Evolutionary conservation across 352 stramenopile species (phyloP).

Genomic region (Phytopythium chamaehyphon): DNA sequence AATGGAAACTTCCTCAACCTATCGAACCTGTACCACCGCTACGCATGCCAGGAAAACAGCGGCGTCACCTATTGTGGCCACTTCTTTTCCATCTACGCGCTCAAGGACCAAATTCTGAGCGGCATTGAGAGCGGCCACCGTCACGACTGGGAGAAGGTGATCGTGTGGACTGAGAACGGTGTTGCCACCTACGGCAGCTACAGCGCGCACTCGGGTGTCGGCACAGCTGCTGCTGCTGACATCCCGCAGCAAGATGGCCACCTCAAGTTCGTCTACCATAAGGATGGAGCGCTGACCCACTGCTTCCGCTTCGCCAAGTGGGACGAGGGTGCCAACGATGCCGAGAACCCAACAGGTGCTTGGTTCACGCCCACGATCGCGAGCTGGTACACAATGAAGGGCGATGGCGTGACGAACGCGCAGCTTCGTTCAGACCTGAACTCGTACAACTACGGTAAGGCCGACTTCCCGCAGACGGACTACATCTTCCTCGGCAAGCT

Average conservation of each 20-base stretch:
- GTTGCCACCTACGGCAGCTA: slow-evolving; percentile 3
- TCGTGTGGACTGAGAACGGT: slow-evolving; percentile 26
- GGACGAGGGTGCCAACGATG: slow-evolving; percentile 1
- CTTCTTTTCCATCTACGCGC: slow-evolving; percentile 8
- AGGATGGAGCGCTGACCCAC: slow-evolving; percentile 5
- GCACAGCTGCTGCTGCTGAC: neutral
- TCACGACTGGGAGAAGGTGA: slow-evolving; percentile 38
- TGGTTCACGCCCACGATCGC: slow-evolving; percentile 7
- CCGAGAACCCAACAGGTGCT: slow-evolving; percentile 6
- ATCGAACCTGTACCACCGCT: slow-evolving; percentile 16
- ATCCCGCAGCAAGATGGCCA: slow-evolving; percentile 7
- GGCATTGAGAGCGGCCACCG: slow-evolving; percentile 17
- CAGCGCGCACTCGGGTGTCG: slow-evolving; percentile 5
- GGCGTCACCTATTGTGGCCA: slow-evolving; percentile 8
- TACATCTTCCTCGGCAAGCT: slow-evolving; percentile 3
- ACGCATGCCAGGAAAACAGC: slow-evolving; percentile 5
- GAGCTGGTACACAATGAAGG: slow-evolving; percentile 19
- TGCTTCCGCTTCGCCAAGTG: slow-evolving; percentile 9
- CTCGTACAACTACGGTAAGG: slow-evolving; percentile 3
- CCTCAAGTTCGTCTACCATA: slow-evolving; percentile 16
- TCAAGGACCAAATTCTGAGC: slow-evolving; percentile 7
- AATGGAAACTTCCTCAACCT: slow-evolving; percentile 10
- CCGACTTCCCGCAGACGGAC: slow-evolving; percentile 7
- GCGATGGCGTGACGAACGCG: slow-evolving; percentile 10
- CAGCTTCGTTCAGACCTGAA: slow-evolving; percentile 4